Percentiles rank a stretch among this genome's conserved stretches.
phyloP scores from a whole-genome alignment of 2,329 filamentous ascomycete genomes.

The Talaromyces sp. region DNA sequence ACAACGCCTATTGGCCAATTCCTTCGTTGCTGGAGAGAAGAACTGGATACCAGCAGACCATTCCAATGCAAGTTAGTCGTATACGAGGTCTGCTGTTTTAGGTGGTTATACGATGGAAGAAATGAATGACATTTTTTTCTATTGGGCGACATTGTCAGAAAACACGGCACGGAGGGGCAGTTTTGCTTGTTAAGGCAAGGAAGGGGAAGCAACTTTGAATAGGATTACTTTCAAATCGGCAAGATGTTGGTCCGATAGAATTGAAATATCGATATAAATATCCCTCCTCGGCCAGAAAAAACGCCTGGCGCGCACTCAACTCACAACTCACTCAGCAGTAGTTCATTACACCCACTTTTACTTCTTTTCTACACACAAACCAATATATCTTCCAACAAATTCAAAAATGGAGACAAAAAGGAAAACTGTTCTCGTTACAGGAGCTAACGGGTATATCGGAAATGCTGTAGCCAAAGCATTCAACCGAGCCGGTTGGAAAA shows the following conservation, averaged over 20 bases:
- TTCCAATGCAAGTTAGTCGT: not conserved
- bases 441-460: conserved; percentile 10
- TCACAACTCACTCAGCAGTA: not conserved
- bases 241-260: not conserved
- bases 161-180: not conserved
- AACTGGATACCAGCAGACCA: not conserved
- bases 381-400: not conserved
- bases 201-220: not conserved
- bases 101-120: not conserved
- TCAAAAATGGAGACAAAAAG: not conserved
- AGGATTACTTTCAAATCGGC: not conserved
- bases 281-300: not conserved
- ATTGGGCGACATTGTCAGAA: not conserved
- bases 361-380: not conserved
- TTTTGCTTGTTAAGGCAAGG: not conserved
- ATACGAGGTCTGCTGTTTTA: not conserved
- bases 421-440: conserved; percentile 5
- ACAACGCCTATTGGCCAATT: not conserved
- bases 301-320: too few species aligned
- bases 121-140: not conserved
- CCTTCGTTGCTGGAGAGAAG: not conserved
- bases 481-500: conserved; percentile 9
- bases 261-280: not conserved
- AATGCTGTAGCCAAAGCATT: conserved; percentile 11
- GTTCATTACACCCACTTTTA: not conserved